These are phyloP conservation scores for Macrocybe sp. DNA, from an alignment of 1,284 basidiomycete species.

Conservation along the genomic window DNA sequence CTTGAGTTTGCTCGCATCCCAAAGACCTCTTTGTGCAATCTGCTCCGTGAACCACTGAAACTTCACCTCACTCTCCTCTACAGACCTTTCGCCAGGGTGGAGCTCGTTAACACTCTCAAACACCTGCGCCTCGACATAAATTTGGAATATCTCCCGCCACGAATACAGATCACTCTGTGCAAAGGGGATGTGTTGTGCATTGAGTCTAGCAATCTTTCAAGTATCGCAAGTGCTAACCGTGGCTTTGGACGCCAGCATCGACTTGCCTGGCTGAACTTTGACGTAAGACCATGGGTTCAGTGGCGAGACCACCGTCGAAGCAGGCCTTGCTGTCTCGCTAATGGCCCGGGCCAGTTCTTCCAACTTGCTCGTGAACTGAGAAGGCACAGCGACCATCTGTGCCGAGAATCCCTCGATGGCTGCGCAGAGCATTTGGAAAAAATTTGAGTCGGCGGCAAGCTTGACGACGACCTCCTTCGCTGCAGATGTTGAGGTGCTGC, in stretches of 20 bases:
- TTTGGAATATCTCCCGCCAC: conserved; percentile 88
- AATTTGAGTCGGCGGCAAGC: conserved; percentile 75
- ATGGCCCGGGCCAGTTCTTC: conserved; percentile 56
- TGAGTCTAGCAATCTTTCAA: conserved; percentile 10
- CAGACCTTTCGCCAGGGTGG: conserved; percentile 67
- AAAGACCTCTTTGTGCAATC: conserved; percentile 58
- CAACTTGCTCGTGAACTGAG: conserved; percentile 63
- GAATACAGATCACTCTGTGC: conserved; percentile 72
- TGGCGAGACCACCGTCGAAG: conserved; percentile 41
- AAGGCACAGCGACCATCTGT: conserved; percentile 59
- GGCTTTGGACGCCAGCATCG: conserved; percentile 11
- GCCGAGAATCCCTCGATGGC: conserved; percentile 68
- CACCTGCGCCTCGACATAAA: conserved; percentile 86
- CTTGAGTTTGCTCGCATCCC: conserved; percentile 55
- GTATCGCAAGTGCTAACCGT: conserved; percentile 33
- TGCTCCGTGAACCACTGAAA: conserved; percentile 69
- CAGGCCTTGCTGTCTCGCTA: conserved; percentile 55
- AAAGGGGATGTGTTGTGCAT: too few relatives aligned
- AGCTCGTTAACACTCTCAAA: conserved; percentile 81
- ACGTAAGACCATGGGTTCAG: conserved; percentile 38
- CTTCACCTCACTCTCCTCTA: conserved; percentile 72
- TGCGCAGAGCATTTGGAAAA: conserved; percentile 75
- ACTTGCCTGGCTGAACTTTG: conserved; percentile 19
- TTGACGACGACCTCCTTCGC: conserved; percentile 71
- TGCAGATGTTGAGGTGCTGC: too few relatives aligned